Percentiles rank a stretch among this genome's conserved stretches.
These are phyloP conservation scores for Daldinia sp. DNA, from an alignment of 2,329 filamentous ascomycete genomes.

Conservation along the genomic window DNA sequence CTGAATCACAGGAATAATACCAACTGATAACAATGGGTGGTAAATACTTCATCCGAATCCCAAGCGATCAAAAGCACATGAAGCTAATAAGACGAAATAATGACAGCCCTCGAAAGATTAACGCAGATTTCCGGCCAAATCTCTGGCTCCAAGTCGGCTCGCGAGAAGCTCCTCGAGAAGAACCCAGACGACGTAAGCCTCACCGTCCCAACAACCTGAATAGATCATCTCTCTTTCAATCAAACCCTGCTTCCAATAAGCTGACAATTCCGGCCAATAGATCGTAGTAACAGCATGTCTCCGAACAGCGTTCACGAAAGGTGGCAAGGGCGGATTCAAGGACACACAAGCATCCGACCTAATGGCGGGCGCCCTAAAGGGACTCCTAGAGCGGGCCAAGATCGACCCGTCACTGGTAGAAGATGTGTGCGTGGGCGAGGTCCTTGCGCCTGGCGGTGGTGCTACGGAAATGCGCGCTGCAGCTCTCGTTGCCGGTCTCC, in stretches of 20 bases:
- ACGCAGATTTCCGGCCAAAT: slow-evolving; percentile 70
- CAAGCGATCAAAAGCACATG: background rate
- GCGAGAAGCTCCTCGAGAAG: slow-evolving; percentile 69
- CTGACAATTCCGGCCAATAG: slow-evolving; percentile 50
- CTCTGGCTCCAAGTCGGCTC: slow-evolving; percentile 54
- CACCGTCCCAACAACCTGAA: background rate
- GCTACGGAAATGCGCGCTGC: slow-evolving; percentile 97
- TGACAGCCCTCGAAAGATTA: slow-evolving; percentile 63
- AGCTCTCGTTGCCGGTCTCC: slow-evolving; percentile 88
- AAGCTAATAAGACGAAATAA: slow-evolving; percentile 18
- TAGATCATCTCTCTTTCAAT: background rate
- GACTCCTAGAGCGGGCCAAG: slow-evolving; percentile 81
- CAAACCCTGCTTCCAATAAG: background rate
- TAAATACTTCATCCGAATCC: slow-evolving; percentile 26
- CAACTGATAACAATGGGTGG: slow-evolving; percentile 42
- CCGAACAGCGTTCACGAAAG: slow-evolving; percentile 90
- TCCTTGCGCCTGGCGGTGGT: slow-evolving; percentile 90
- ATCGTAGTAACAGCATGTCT: slow-evolving; percentile 93
- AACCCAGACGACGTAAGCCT: slow-evolving; percentile 68
- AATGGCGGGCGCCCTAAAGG: slow-evolving; percentile 82
- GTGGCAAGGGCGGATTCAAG: slow-evolving; percentile 93
- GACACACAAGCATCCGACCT: slow-evolving; percentile 89
- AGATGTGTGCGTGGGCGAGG: slow-evolving; percentile 90
- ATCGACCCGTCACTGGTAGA: slow-evolving; percentile 90
- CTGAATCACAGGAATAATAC: background rate